Evolutionary conservation across 1,139 yeast species (phyloP).

Genomic region (Taphrina confusa): DNA sequence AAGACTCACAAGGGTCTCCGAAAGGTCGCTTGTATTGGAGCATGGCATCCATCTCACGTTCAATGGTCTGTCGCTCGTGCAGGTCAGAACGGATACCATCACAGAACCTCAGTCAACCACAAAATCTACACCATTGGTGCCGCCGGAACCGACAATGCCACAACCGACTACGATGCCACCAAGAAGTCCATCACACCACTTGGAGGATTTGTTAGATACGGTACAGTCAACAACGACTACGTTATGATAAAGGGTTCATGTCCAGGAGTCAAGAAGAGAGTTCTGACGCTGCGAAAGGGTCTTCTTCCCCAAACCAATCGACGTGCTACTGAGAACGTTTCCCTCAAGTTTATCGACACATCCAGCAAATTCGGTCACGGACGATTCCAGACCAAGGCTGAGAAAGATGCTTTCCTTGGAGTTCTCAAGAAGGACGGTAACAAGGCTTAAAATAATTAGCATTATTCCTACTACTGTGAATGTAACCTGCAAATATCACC

Average conservation of each 20-base stretch:
- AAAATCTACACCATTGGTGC: constrained; percentile 97
- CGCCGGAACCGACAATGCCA: constrained; percentile 89
- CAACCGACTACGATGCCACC: constrained; percentile 99
- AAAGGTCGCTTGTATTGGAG: constrained; percentile 99
- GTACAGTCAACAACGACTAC: constrained; percentile 96
- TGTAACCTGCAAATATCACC: no score
- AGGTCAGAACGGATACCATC: constrained; percentile 99
- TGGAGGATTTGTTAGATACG: constrained; percentile 99
- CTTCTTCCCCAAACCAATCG: constrained; percentile 97
- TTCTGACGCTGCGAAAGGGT: constrained; percentile 97
- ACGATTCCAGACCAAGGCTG: constrained; percentile 99
- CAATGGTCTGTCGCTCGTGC: constrained; percentile 99
- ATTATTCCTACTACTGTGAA: not conserved
- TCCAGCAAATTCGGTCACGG: constrained; percentile 99
- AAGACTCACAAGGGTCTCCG: constrained; percentile 99
- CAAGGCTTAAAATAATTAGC: constrained; percentile 5
- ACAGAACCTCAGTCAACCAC: constrained; percentile 99
- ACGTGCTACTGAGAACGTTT: constrained; percentile 93
- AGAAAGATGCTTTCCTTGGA: constrained; percentile 99
- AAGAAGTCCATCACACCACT: constrained; percentile 98
- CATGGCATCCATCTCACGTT: constrained; percentile 99
- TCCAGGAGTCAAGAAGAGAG: constrained; percentile 99
- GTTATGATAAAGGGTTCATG: constrained; percentile 96
- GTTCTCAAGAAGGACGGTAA: constrained; percentile 88
- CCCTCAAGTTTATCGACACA: constrained; percentile 99